phyloP scores from a whole-genome alignment of 2,329 filamentous ascomycete genomes.

The Paraconiothyrium sp. region DNA sequence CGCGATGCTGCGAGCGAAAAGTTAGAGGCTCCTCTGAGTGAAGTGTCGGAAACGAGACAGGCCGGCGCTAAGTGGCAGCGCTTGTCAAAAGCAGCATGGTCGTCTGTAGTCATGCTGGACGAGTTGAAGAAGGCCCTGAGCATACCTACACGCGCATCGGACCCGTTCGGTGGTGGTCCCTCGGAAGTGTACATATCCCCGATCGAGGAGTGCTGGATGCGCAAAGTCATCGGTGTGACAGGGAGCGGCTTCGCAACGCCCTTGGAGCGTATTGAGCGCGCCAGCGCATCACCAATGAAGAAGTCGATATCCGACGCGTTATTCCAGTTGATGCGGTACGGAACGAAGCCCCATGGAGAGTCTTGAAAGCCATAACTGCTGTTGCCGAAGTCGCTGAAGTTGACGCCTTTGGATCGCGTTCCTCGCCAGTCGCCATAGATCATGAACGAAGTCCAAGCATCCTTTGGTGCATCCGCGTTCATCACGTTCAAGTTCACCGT shows the following conservation, averaged over 20 bases:
- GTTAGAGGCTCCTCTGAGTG: conserved; percentile 33
- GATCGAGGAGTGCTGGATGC: conserved; percentile 56
- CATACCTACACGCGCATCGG: conserved; percentile 53
- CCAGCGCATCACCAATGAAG: conserved; percentile 47
- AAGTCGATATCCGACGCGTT: conserved; percentile 46
- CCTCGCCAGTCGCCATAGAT: conserved; percentile 45
- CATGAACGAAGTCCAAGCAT: conserved; percentile 49
- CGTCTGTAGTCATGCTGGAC: conserved; percentile 46
- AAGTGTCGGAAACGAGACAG: conserved; percentile 40
- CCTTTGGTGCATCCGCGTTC: conserved; percentile 50
- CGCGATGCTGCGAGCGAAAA: conserved; percentile 23
- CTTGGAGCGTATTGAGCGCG: conserved; percentile 35
- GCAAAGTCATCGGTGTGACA: conserved; percentile 48
- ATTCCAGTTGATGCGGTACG: conserved; percentile 57
- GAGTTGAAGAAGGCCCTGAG: conserved; percentile 57
- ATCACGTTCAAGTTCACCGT: conserved; percentile 52
- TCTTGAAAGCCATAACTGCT: conserved; percentile 30
- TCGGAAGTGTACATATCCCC: conserved; percentile 53
- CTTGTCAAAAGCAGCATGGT: conserved; percentile 35
- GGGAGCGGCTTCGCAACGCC: conserved; percentile 41
- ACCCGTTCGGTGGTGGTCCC: conserved; percentile 52
- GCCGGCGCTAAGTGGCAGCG: conserved; percentile 37
- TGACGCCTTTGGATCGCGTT: conserved; percentile 40
- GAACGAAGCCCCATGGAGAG: conserved; percentile 52
- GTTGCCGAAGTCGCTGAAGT: conserved; percentile 47